Base-by-base conservation (phyloP, 1,284 basidiomycete genomes). In the Ustilago xerochloae region DNA sequence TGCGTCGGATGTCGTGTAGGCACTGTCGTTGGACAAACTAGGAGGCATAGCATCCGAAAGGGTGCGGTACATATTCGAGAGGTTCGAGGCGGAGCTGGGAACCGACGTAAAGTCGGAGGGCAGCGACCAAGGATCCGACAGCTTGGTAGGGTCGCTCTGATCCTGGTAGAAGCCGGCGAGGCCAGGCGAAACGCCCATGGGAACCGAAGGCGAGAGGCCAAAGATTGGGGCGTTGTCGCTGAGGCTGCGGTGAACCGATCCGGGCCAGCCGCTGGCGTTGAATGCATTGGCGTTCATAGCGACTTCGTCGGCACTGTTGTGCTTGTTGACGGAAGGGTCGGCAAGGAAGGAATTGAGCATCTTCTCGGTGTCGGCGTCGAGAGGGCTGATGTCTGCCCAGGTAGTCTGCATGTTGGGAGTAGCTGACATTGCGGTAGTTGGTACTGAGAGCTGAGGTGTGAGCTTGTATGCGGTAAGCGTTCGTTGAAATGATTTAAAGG, bases 301-400 rank as follows among this genome's bases (percentile, higher is more conserved):
- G 16, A n/a, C 13, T 38, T 13, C 30, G 38, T 20, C 18, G 15
- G 29, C 29, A 26, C 22, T 29, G 20, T 38, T 46, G 24, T 51
- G n/a, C 2, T n/a, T 36, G 13, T 20, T 16, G 28, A 36, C 22
- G 24, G 30, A 26, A 9, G 55, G 35, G 33, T 54, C 22, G 18
- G 38, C 35, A n/a, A 68, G 36, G 16, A 73, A 33, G 1, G 61
- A 62, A 43, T 59, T 55, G 50, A 73, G 55, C 53, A 66, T 63
- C 50, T 55, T 58, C 28, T 73, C 70, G 41, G 65, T 63, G 20
- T 73, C 70, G 20, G 33, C 30, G 26, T 72, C 69, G 15, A 60
- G 20, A 3, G 53, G 13, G 29, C 41, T 52, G 48, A 60, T 41
- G 29, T 60, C 60, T 39, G 48, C 39, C 63, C 68, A 65, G 58